Percentiles rank a stretch among this genome's conserved stretches.
Conservation (phyloP, 495 filamentous ascomycete species). For the Choiromyces venosus region DNA sequence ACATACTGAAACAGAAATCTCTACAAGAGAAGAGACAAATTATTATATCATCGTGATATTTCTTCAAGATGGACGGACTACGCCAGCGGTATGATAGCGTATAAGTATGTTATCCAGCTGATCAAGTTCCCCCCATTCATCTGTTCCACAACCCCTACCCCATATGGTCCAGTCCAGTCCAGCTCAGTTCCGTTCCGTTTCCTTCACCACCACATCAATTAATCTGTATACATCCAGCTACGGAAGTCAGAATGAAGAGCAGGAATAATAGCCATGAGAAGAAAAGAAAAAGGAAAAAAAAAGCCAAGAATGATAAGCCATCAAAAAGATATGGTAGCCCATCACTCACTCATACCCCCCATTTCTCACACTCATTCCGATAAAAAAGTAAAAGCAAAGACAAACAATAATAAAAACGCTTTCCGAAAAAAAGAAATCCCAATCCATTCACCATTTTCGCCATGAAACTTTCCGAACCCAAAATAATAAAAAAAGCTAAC, state of each 20-base stretch:
- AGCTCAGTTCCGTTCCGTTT: background rate
- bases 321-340: background rate
- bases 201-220: background rate
- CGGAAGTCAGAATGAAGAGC: background rate
- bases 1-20: background rate
- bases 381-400: background rate
- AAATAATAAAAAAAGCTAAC: constrained; percentile 1
- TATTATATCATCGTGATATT: background rate
- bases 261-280: background rate
- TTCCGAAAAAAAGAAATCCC: constrained; percentile 1
- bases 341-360: background rate
- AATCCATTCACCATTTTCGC: constrained; percentile 1
- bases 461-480: constrained; percentile 30
- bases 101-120: background rate
- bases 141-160: background rate
- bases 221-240: background rate
- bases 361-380: background rate
- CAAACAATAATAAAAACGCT: background rate
- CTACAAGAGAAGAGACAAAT: too few relatives aligned
- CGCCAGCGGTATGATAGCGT: too few relatives aligned
- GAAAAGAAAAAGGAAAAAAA: background rate
- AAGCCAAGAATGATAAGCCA: background rate
- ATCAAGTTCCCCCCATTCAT: background rate
- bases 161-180: too few relatives aligned
- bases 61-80: too few relatives aligned